Evolutionary conservation across 495 filamentous ascomycete species (phyloP).

Genomic region (Neurospora sp.): DNA sequence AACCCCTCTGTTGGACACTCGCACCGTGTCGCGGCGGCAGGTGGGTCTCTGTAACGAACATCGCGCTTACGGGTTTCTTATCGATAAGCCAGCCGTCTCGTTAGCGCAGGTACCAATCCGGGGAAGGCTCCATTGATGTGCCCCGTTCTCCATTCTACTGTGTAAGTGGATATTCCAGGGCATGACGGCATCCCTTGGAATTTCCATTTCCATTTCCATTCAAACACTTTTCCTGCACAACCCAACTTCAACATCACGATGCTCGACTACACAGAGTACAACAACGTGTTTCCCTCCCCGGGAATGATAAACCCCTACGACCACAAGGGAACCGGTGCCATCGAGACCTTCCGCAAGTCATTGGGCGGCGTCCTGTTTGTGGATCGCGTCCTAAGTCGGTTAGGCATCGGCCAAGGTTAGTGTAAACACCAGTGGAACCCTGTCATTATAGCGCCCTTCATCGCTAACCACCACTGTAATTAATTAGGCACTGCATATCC

Average conservation of each 20-base stretch:
- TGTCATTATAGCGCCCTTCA: not conserved
- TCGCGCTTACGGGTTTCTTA: not conserved
- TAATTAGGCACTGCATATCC: slow-evolving; percentile 54
- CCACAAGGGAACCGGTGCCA: slow-evolving; percentile 43
- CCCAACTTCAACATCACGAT: slow-evolving; percentile 10
- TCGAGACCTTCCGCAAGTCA: slow-evolving; percentile 49
- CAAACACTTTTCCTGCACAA: not conserved
- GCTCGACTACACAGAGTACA: slow-evolving; percentile 45
- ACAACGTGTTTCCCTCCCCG: slow-evolving; percentile 53
- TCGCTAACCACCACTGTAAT: not conserved
- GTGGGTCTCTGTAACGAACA: not conserved
- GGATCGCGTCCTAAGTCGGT: slow-evolving; percentile 58
- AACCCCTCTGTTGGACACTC: not conserved
- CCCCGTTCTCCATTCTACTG: not conserved
- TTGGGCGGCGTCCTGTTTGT: slow-evolving; percentile 63
- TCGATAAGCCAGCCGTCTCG: not conserved
- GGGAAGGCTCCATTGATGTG: not conserved
- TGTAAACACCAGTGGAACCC: not conserved
- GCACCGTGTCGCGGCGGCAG: not conserved
- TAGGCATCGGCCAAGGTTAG: slow-evolving; percentile 43
- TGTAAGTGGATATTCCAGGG: not conserved
- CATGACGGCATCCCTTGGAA: not conserved
- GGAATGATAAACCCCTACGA: slow-evolving; percentile 50
- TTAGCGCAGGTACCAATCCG: not conserved
- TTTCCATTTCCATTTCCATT: not conserved